Conservation (phyloP, 1,284 basidiomycete species). For the Malassezia nana region DNA sequence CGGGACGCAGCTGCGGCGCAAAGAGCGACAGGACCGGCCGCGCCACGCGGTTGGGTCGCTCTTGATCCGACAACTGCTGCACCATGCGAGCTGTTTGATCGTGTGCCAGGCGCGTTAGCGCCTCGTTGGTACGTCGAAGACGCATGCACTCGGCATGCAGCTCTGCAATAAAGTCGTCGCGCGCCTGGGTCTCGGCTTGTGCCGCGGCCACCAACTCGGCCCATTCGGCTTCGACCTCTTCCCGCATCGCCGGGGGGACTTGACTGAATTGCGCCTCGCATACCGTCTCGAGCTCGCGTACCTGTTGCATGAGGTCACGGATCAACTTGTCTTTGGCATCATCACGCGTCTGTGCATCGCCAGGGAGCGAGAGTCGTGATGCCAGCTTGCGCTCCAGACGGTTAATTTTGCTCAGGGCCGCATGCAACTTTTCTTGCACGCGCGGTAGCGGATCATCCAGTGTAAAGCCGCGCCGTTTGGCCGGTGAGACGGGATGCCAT, state of each 20-base stretch:
- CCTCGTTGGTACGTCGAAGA: constrained; percentile 21
- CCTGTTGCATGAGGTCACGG: constrained; percentile 22
- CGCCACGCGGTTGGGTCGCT: background rate
- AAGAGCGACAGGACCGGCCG: constrained; percentile 14
- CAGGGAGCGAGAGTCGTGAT: constrained; percentile 22
- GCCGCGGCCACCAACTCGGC: constrained; percentile 9
- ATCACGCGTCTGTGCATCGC: background rate
- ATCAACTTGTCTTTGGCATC: constrained; percentile 23
- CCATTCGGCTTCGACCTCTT: constrained; percentile 39
- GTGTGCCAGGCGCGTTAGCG: constrained; percentile 30
- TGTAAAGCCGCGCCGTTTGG: constrained; percentile 23
- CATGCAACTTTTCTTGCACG: constrained; percentile 39
- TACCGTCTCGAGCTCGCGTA: constrained; percentile 36
- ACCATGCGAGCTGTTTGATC: constrained; percentile 29
- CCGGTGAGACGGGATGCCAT: constrained; percentile 27
- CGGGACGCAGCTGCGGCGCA: constrained; percentile 15
- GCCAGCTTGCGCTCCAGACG: constrained; percentile 23
- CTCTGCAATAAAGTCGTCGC: constrained; percentile 28
- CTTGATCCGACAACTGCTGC: background rate
- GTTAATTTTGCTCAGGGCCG: constrained; percentile 24
- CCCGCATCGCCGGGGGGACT: constrained; percentile 31
- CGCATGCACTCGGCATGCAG: constrained; percentile 23
- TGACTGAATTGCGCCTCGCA: constrained; percentile 32
- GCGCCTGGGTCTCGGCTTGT: constrained; percentile 16
- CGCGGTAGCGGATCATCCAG: constrained; percentile 30